Conservation (phyloP, 2,329 filamentous ascomycete genomes). For the Neonectria coccinea region DNA sequence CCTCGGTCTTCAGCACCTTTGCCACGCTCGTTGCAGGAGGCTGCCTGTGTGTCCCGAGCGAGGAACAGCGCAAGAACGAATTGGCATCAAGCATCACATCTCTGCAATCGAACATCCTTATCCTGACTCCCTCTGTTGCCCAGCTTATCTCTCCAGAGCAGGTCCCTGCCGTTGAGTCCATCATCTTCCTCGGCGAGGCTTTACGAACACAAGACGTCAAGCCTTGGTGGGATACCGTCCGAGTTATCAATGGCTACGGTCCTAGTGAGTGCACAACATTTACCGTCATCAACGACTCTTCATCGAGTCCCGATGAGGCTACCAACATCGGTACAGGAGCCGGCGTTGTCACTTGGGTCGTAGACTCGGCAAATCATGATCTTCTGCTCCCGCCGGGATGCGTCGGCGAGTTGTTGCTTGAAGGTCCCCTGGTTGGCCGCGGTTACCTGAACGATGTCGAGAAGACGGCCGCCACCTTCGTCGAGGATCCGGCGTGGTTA, state of each 20-base stretch:
- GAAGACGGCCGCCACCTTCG: constrained; percentile 44
- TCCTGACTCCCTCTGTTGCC: constrained; percentile 59
- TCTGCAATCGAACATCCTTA: constrained; percentile 45
- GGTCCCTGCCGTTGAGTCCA: constrained; percentile 55
- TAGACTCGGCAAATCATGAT: constrained; percentile 31
- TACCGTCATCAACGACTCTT: constrained; percentile 7
- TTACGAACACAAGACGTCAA: constrained; percentile 56
- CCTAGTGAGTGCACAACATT: constrained; percentile 16
- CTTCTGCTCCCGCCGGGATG: constrained; percentile 35
- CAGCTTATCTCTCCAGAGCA: constrained; percentile 56
- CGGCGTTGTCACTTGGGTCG: constrained; percentile 36
- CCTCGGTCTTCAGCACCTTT: constrained; percentile 29
- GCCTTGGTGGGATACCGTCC: constrained; percentile 11
- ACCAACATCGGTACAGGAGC: constrained; percentile 12
- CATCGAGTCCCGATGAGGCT: background rate
- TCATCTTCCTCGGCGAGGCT: constrained; percentile 59
- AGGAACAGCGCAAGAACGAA: constrained; percentile 62
- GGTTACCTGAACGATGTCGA: constrained; percentile 40
- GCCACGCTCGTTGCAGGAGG: constrained; percentile 50
- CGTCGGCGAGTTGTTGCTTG: constrained; percentile 45
- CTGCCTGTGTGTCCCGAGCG: constrained; percentile 65
- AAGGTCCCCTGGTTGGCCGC: constrained; percentile 41
- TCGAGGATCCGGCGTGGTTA: constrained; percentile 48
- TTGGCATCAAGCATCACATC: constrained; percentile 58
- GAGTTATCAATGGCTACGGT: constrained; percentile 35